A percentile compares a stretch with the other conserved stretches of the same genome.
Evolutionary conservation across 2,329 filamentous ascomycete species (phyloP).

Genomic region (Capronia epimyces): DNA sequence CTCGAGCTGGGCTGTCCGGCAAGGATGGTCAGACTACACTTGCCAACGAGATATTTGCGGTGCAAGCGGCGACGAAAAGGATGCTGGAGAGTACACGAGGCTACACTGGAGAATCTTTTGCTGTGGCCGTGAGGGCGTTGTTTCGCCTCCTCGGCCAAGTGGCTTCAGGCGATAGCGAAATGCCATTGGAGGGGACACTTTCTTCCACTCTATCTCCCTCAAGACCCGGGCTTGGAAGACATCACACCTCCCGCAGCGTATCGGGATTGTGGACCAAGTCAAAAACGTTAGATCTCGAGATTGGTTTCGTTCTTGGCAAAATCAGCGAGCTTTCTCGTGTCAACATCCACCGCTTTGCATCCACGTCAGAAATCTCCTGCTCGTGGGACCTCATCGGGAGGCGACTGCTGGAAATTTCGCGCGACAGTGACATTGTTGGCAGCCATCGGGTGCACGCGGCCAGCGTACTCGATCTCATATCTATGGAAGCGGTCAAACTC

Average conservation of each 20-base stretch:
- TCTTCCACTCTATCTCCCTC: slow-evolving; percentile 36
- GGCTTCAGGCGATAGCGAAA: slow-evolving; percentile 42
- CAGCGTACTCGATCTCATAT: slow-evolving; percentile 52
- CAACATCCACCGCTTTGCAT: slow-evolving; percentile 69
- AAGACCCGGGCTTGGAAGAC: slow-evolving; percentile 29
- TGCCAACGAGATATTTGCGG: slow-evolving; percentile 73
- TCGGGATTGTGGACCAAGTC: slow-evolving; percentile 39
- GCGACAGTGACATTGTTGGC: slow-evolving; percentile 36
- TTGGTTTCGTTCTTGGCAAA: slow-evolving; percentile 61
- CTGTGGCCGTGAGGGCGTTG: slow-evolving; percentile 51
- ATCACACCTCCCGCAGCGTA: slow-evolving; percentile 38
- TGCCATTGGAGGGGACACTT: neutral
- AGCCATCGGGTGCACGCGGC: slow-evolving; percentile 49
- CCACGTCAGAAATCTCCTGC: slow-evolving; percentile 59
- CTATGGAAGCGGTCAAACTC: slow-evolving; percentile 42
- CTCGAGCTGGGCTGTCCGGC: slow-evolving; percentile 23
- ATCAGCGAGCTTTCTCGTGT: slow-evolving; percentile 66
- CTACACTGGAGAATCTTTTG: slow-evolving; percentile 77
- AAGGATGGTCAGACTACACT: slow-evolving; percentile 56
- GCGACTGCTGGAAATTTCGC: slow-evolving; percentile 47
- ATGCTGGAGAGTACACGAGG: slow-evolving; percentile 88
- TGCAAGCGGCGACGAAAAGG: slow-evolving; percentile 78
- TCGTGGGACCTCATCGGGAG: slow-evolving; percentile 68
- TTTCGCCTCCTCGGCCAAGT: slow-evolving; percentile 21
- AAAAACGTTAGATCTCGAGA: slow-evolving; percentile 41